phyloP scores from a whole-genome alignment of 148 eudicot species.

The Camellia japonica region DNA sequence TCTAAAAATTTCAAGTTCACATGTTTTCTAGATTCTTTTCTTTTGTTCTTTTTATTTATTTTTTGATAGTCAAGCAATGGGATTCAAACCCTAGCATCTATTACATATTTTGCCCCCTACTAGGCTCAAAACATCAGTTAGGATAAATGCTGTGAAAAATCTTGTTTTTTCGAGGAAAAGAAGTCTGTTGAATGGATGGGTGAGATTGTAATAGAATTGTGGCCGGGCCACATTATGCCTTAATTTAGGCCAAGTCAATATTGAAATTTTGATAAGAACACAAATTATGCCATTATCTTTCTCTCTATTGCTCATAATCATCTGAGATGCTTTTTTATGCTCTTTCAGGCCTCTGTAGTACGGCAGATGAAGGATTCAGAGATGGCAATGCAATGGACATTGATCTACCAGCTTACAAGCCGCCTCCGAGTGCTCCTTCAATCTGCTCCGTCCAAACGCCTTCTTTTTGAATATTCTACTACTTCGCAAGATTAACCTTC shows the following conservation, averaged over 20 bases:
- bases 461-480: constrained; percentile 90
- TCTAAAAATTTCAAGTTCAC: not conserved
- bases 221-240: not conserved
- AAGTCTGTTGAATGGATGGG: not conserved
- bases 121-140: not conserved
- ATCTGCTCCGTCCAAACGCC: constrained; percentile 91
- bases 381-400: constrained; percentile 99
- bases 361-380: constrained; percentile 99
- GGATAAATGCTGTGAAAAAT: not conserved
- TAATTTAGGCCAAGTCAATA: not conserved
- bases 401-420: constrained; percentile 97
- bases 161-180: not conserved
- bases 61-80: not conserved
- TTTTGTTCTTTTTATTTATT: not conserved
- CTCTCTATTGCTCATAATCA: not conserved
- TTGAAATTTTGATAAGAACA: not conserved
- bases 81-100: not conserved
- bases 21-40: not conserved
- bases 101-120: constrained; percentile 1
- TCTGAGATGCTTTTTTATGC: constrained; percentile 11
- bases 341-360: constrained; percentile 80
- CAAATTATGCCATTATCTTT: not conserved
- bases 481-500: constrained; percentile 72
- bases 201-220: not conserved
- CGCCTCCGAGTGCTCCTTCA: constrained; percentile 88